Evolutionary conservation across 371 early-diverging fungal genomes (phyloP), one percentile per base, ranked within the genome.

Genomic region (Fennellomyces sp.): DNA sequence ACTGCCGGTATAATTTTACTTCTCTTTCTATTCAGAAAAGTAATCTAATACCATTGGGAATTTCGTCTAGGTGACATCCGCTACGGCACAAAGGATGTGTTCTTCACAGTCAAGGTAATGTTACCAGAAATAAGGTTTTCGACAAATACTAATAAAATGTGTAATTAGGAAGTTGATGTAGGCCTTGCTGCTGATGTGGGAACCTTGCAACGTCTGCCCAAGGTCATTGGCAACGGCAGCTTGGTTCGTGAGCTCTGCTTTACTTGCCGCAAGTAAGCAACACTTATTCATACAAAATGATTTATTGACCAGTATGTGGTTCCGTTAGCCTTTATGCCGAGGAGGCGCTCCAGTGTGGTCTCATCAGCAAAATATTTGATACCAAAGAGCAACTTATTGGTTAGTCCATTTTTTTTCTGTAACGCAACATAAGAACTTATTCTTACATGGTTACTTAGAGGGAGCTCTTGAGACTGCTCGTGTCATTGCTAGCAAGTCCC

Each of bases 51-150:
- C n/a, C n/a, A n/a, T n/a, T n/a, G n/a, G n/a, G n/a, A n/a, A n/a
- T n/a, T n/a, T n/a, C n/a, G n/a, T n/a, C n/a, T n/a, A n/a, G n/a
- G 94, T 73, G 98, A 98, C 69, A 91, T 98, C 39, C 90, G 98
- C 39, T 86, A 89, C 45, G 91, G 92, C 65, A 72, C 90, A 42
- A 78, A 85, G 62, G 94, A 94, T 52, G 84, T 95, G 0, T 79
- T 72, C 54, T 97, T 95, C 66, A 80, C 84, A 31, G 91, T 97
- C 48, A 94, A 94, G 77, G 90, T 84, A 62, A 51, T 19, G 52
- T 25, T 21, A 21, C 30, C 11, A 13, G 21, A 17, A 0, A 12
- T 10, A 29, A 15, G 17, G 1, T 26, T 33, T 19, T 12, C 6
- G 0, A 1, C n/a, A 30, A 12, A 56, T 21, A 13, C 19, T 42